A percentile compares a stretch with the other conserved stretches of the same genome.
Evolutionary conservation across 345 rosid species (phyloP).

Genomic region (Lumnitzera racemosa): DNA sequence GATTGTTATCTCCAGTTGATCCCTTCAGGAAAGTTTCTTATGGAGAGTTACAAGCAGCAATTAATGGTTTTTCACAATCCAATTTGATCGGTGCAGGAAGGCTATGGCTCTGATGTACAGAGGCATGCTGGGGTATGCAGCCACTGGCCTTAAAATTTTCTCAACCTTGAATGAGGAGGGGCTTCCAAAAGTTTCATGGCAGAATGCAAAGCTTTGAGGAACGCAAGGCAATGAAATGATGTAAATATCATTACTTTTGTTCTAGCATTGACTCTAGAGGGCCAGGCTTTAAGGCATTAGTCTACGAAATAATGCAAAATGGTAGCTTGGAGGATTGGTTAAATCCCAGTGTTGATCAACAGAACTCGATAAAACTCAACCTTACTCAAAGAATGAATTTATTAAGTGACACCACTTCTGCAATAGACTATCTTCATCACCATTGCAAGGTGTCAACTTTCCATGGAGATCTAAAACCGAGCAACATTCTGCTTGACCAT

Average conservation of each 20-base stretch:
- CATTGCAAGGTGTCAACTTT: constrained; percentile 12
- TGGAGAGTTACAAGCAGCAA: constrained; percentile 5
- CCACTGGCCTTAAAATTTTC: constrained; percentile 11
- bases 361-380: background rate
- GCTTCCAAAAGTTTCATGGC: constrained; percentile 17
- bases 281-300: constrained; percentile 16
- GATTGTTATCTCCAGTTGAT: background rate
- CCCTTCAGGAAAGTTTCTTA: constrained; percentile 8
- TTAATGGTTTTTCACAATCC: constrained; percentile 8
- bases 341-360: background rate
- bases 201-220: constrained; percentile 12
- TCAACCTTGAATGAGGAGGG: constrained; percentile 4
- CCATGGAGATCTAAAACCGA: constrained; percentile 18
- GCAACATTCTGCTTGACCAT: constrained; percentile 17
- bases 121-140: constrained; percentile 3
- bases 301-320: constrained; percentile 14
- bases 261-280: constrained; percentile 12
- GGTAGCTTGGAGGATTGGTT: constrained; percentile 20
- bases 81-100: constrained; percentile 11
- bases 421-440: constrained; percentile 18
- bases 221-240: constrained; percentile 12
- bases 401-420: constrained; percentile 15
- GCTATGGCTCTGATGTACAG: constrained; percentile 13
- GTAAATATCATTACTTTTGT: constrained; percentile 10
- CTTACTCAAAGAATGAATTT: constrained; percentile 16